Evolutionary conservation across 495 filamentous ascomycete species (phyloP).

Genomic region (Aspergillus taichungensis): DNA sequence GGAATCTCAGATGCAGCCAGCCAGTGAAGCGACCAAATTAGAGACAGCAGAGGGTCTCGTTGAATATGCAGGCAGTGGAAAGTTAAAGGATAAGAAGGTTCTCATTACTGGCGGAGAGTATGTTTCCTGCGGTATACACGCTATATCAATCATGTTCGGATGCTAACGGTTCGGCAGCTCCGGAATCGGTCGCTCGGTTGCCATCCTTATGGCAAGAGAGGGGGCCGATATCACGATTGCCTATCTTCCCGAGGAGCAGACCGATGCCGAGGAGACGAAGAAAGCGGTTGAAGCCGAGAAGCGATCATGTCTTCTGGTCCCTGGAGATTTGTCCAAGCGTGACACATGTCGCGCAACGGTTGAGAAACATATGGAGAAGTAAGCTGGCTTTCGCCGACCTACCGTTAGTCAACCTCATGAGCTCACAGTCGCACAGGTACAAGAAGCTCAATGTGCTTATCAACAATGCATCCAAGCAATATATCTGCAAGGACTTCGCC

Average conservation of each 20-base stretch:
- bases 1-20: neutral
- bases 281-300: conserved; percentile 41
- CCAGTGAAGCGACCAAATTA: conserved; percentile 17
- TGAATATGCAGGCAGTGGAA: conserved; percentile 39
- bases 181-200: conserved; percentile 46
- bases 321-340: conserved; percentile 40
- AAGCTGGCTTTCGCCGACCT: neutral
- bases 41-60: conserved; percentile 23
- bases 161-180: conserved; percentile 22
- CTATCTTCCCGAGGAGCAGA: conserved; percentile 45
- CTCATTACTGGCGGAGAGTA: conserved; percentile 51
- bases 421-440: conserved; percentile 15
- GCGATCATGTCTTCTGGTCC: conserved; percentile 34
- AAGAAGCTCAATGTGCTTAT: conserved; percentile 47
- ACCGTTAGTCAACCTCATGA: too few relatives aligned
- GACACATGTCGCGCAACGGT: conserved; percentile 39
- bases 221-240: conserved; percentile 47
- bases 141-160: neutral
- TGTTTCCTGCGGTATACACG: conserved; percentile 1
- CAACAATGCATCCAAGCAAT: conserved; percentile 54
- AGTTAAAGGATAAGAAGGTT: conserved; percentile 41
- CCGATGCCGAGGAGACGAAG: conserved; percentile 47
- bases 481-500: conserved; percentile 40
- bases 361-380: conserved; percentile 43
- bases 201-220: conserved; percentile 48